These are phyloP conservation scores for Diddensiella santjacobensis DNA, from an alignment of 805 yeast genomes.

Conservation along the genomic window DNA sequence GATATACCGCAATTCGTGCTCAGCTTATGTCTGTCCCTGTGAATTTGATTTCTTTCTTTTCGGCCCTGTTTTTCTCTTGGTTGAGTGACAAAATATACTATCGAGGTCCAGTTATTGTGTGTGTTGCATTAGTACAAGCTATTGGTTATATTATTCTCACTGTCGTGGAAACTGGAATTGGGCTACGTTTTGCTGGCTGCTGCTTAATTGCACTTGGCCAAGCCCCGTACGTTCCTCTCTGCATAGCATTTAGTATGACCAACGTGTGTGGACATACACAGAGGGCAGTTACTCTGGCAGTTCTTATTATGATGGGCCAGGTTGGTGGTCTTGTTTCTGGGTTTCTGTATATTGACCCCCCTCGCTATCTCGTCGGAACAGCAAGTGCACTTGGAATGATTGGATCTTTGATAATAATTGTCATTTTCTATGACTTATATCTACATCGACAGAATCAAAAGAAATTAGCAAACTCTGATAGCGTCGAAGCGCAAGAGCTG, in stretches of 20 bases:
- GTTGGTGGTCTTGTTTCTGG: not conserved
- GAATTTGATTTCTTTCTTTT: not conserved
- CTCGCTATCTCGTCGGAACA: not conserved
- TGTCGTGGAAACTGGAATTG: not conserved
- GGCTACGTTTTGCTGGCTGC: not conserved
- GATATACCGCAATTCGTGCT: conserved; percentile 61
- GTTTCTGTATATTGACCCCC: not conserved
- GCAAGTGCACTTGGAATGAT: not conserved
- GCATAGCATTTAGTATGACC: not conserved
- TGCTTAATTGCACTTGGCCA: not conserved
- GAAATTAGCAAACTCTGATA: not conserved
- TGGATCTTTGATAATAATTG: not conserved
- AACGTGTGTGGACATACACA: not conserved
- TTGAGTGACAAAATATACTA: not conserved
- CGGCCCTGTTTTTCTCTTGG: not conserved
- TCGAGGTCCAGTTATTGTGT: not conserved
- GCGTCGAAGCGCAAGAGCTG: not conserved
- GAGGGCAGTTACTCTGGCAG: not conserved
- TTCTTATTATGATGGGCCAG: not conserved
- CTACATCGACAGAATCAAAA: not conserved
- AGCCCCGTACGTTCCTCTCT: not conserved
- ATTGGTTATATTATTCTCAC: conserved; percentile 18
- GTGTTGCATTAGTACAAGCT: not conserved
- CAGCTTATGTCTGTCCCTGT: conserved; percentile 15
- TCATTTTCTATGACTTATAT: not conserved